Conservation (phyloP, 257 asterid species). For the Nicotiana noctiflora region DNA sequence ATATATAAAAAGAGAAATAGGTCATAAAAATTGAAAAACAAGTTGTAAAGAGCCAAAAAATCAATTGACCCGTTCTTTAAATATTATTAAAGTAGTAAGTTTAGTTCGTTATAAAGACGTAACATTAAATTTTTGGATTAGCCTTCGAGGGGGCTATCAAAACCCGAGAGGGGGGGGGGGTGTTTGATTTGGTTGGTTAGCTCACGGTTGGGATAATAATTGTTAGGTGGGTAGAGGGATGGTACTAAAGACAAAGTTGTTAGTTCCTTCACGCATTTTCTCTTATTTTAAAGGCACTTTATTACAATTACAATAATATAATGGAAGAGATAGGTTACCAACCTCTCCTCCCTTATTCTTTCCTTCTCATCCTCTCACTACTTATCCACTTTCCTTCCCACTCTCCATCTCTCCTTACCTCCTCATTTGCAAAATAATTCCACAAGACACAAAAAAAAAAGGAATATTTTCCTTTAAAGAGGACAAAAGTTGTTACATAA, state of each 20-base stretch:
- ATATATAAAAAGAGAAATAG: too few species aligned
- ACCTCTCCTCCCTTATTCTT: slow-evolving; percentile 27
- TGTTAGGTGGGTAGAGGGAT: slow-evolving; percentile 48
- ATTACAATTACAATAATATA: background rate
- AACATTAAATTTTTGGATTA: too few species aligned
- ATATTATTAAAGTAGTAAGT: too few species aligned
- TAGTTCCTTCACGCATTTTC: slow-evolving; percentile 33
- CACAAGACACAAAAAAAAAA: background rate
- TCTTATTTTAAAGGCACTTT: background rate
- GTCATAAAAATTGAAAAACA: too few species aligned
- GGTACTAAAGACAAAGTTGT: slow-evolving; percentile 16
- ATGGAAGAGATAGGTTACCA: slow-evolving; percentile 35
- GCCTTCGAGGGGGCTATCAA: too few species aligned
- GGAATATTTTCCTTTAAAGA: background rate
- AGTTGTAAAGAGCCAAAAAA: too few species aligned
- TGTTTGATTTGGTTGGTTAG: slow-evolving; percentile 8
- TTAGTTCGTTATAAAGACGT: too few species aligned
- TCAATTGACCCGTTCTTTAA: too few species aligned
- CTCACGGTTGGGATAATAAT: slow-evolving; percentile 34
- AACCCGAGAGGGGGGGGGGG: too few species aligned
- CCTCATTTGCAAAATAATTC: background rate
- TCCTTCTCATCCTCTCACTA: slow-evolving; percentile 64
- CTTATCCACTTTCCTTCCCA: slow-evolving; percentile 44
- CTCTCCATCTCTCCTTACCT: background rate
- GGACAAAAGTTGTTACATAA: background rate